A percentile compares a stretch with the other conserved stretches of the same genome.
Evolutionary conservation across 768 basidiomycete genomes (phyloP).

Genomic region (Cyathus striatus): DNA sequence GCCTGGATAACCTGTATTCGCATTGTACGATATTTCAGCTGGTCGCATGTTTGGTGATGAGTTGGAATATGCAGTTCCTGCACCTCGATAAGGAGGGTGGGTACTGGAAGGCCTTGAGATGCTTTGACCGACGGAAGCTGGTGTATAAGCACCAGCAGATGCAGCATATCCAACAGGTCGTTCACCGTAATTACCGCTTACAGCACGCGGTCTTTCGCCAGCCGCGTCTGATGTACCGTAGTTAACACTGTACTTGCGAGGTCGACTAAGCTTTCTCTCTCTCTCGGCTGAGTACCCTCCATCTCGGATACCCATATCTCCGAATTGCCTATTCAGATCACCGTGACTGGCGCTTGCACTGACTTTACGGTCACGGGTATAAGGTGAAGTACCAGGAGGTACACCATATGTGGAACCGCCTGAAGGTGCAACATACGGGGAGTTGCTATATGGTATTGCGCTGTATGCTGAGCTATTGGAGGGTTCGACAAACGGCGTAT

Average conservation of each 20-base stretch:
- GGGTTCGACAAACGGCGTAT: conserved; percentile 13
- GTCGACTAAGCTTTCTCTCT: conserved; percentile 29
- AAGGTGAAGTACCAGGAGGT: conserved; percentile 11
- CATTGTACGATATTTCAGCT: conserved; percentile 32
- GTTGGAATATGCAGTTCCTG: conserved; percentile 16
- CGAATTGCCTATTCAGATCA: conserved; percentile 36
- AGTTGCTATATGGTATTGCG: conserved; percentile 10
- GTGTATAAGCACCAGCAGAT: conserved; percentile 13
- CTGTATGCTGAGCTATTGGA: conserved; percentile 8
- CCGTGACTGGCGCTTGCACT: conserved; percentile 22
- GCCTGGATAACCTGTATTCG: conserved; percentile 22
- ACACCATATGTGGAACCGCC: conserved; percentile 5
- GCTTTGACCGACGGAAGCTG: conserved; percentile 27
- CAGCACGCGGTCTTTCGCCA: conserved; percentile 27
- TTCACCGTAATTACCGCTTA: conserved; percentile 32
- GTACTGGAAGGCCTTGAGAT: conserved; percentile 7
- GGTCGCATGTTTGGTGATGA: conserved; percentile 48
- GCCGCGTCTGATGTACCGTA: conserved; percentile 21
- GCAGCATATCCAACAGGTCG: conserved; percentile 23
- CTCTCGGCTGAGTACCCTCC: conserved; percentile 24
- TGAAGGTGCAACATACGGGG: conserved; percentile 8
- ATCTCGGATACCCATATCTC: conserved; percentile 32
- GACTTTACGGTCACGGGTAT: conserved; percentile 25
- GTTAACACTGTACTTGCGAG: conserved; percentile 40
- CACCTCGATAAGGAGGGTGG: conserved; percentile 5